Percentiles rank a stretch among this genome's conserved stretches.
Evolutionary conservation across 495 filamentous ascomycete species (phyloP).

Genomic region (Penicillium arizonense): DNA sequence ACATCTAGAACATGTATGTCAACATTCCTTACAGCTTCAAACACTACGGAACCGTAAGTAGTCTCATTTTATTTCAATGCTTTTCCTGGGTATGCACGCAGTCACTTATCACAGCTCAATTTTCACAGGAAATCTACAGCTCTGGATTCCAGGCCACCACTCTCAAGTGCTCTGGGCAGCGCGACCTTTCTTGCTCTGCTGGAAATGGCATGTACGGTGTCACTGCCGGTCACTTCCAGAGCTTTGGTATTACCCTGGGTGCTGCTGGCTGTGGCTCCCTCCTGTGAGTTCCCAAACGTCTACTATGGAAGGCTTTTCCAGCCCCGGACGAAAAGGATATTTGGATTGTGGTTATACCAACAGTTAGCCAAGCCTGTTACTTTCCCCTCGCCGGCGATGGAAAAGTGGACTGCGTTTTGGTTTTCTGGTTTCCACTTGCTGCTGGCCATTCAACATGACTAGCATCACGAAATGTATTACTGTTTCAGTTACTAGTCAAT

Average conservation of each 20-base stretch:
- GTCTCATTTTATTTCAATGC: background rate
- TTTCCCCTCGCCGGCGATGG: slow-evolving; percentile 6
- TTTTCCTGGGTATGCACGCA: background rate
- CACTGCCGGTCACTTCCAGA: slow-evolving; percentile 29
- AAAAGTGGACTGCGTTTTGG: background rate
- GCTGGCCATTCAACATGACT: slow-evolving; percentile 12
- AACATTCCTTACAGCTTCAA: slow-evolving; percentile 21
- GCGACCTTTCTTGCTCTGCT: slow-evolving; percentile 31
- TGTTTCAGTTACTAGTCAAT: background rate
- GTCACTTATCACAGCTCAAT: background rate
- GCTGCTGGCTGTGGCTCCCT: slow-evolving; percentile 21
- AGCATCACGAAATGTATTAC: background rate
- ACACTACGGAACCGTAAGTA: slow-evolving; percentile 34
- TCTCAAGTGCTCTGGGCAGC: slow-evolving; percentile 26
- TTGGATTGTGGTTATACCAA: no score
- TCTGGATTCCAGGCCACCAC: slow-evolving; percentile 16
- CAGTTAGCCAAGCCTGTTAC: no score
- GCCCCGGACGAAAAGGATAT: no score
- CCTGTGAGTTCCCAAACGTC: background rate
- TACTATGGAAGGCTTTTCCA: background rate
- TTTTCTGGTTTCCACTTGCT: no score
- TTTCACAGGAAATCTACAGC: slow-evolving; percentile 32
- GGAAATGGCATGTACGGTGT: slow-evolving; percentile 29
- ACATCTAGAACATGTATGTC: slow-evolving; percentile 31
- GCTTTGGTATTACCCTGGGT: slow-evolving; percentile 28